Base-by-base conservation (phyloP, 345 rosid genomes). In the Dipteronia dyeriana region DNA sequence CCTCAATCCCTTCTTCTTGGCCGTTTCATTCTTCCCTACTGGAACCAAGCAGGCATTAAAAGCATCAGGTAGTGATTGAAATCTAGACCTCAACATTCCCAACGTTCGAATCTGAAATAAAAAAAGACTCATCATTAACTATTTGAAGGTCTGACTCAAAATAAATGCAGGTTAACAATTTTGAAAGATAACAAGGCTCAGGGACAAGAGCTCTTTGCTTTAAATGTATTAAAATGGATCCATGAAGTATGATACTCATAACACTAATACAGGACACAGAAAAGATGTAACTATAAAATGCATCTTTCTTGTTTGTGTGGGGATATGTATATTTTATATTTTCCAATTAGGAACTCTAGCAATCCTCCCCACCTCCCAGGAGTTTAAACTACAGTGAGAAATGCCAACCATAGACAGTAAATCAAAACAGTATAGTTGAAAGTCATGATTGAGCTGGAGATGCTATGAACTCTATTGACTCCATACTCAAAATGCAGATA, bases 11-110 rank as follows among this genome's bases (percentile, higher is more conserved):
- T 79, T 86, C 77, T 81, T 84, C 82, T 72, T 82, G 39, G 70
- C 65, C 76, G 63, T 81, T 6, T 83, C 87, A 49, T 61, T 78
- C 79, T 81, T 86, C 72, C 84, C 90, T 43, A 51, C 56, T 66
- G 91, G 91, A 62, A 88, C 83, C 80, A 88, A 80, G 71, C 83
- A 38, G 22, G 12, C 84, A 79, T 86, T 88, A 66, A 88, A 83
- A 74, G 91, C 91, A 77, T 79, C 82, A 17, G 91, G 91, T 75
- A 88, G 64, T 68, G 91, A 85, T 76, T 83, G 74, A 77, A 88
- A 88, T 70, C 91, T 85, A 49, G 87, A 88, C 80, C 90, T 88
- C 77, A 88, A 75, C 89, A 88, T 83, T 64, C 77, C 88, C 75
- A 88, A 80, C 34, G 91, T 88, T 74, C 89, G 84, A 74, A 88